A percentile compares a stretch with the other conserved stretches of the same genome.
Evolutionary conservation across 768 basidiomycete species (phyloP).

Genomic region (Trametes meyenii): DNA sequence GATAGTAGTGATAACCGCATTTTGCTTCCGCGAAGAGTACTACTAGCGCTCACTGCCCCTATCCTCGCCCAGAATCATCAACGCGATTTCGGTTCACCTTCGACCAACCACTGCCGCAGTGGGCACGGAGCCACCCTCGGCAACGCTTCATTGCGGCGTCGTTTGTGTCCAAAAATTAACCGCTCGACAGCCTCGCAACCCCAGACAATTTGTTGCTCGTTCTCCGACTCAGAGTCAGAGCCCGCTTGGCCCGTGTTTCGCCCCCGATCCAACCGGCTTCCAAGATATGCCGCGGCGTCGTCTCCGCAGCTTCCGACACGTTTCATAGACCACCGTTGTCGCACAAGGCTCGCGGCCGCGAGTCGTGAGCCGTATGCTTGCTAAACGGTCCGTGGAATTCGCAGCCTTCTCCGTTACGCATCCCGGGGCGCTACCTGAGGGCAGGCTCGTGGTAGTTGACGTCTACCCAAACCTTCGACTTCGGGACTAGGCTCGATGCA

Average conservation of each 20-base stretch:
- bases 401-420: neutral
- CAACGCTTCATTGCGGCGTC: neutral
- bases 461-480: slow-evolving; percentile 6
- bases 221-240: too few relatives aligned
- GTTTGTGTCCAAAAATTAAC: neutral
- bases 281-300: neutral
- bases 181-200: neutral
- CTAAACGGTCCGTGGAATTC: neutral
- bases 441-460: slow-evolving; percentile 15
- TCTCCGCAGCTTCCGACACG: neutral
- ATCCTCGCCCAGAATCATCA: neutral
- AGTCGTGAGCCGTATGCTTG: neutral
- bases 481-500: slow-evolving; percentile 13
- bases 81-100: neutral
- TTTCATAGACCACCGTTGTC: neutral
- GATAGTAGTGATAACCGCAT: too few relatives aligned
- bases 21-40: too few relatives aligned
- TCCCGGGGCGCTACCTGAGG: slow-evolving; percentile 10
- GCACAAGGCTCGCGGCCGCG: neutral
- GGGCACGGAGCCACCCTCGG: neutral
- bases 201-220: neutral
- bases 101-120: neutral
- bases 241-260: neutral
- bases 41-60: too few relatives aligned
- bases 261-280: neutral